phyloP scores from a whole-genome alignment of 2,329 filamentous ascomycete genomes.

The Alternaria sp. region DNA sequence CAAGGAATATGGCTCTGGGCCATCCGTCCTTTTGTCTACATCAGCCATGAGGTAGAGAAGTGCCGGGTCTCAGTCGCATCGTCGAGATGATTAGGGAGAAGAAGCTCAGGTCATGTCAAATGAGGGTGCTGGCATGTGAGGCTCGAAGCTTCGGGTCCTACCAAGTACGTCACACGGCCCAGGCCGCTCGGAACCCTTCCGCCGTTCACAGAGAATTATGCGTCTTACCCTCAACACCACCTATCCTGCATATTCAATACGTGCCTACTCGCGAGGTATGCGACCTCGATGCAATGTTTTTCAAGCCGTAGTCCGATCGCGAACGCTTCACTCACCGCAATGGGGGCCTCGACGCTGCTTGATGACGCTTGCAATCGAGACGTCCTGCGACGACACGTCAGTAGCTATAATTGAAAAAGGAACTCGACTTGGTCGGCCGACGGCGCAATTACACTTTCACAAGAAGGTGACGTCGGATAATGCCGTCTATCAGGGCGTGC shows the following conservation, averaged over 20 bases:
- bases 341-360: conserved; percentile 36
- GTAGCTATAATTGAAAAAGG: conserved; percentile 78
- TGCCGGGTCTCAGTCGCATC: conserved; percentile 26
- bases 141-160: conserved; percentile 15
- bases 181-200: conserved; percentile 14
- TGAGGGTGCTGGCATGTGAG: conserved; percentile 14
- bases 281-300: conserved; percentile 24
- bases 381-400: conserved; percentile 91
- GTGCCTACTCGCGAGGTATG: conserved; percentile 26
- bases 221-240: not conserved
- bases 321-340: conserved; percentile 10
- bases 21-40: conserved; percentile 57
- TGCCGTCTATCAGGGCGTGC: conserved; percentile 76
- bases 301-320: conserved; percentile 18
- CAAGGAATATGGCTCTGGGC: conserved; percentile 67
- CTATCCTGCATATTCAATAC: not conserved
- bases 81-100: conserved; percentile 12
- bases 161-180: conserved; percentile 19
- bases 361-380: conserved; percentile 75
- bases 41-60: conserved; percentile 52
- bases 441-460: conserved; percentile 76
- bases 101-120: conserved; percentile 6
- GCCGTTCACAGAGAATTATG: conserved; percentile 10
- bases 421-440: conserved; percentile 12
- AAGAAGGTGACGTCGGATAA: conserved; percentile 84